Evolutionary conservation across 345 rosid species (phyloP).

Genomic region (Acer campestre): DNA sequence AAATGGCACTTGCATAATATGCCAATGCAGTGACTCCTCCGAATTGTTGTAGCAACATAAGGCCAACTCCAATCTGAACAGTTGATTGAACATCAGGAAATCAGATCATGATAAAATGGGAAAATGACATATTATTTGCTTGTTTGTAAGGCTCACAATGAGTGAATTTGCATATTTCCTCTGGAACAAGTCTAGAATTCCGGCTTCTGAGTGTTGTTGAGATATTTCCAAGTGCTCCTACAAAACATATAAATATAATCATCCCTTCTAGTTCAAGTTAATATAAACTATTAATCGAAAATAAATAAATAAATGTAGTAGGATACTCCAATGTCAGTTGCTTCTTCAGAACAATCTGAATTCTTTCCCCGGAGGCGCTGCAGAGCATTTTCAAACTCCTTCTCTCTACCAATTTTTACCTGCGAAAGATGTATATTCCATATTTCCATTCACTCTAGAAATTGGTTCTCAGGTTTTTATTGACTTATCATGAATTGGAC

Average conservation of each 20-base stretch:
- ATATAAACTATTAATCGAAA: background rate
- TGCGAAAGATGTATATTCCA: conserved; percentile 5
- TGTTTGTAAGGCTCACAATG: conserved; percentile 31
- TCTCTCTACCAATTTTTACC: conserved; percentile 49
- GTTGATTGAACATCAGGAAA: background rate
- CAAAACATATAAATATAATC: background rate
- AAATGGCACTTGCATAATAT: conserved; percentile 39
- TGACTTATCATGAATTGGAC: background rate
- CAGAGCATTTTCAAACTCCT: conserved; percentile 52
- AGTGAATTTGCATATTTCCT: conserved; percentile 41
- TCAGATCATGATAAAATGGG: background rate
- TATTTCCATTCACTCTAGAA: background rate
- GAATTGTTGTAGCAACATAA: conserved; percentile 46
- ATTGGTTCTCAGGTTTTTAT: background rate
- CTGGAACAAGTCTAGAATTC: conserved; percentile 41
- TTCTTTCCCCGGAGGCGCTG: conserved; percentile 50
- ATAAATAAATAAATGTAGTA: background rate
- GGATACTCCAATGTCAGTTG: conserved; percentile 51
- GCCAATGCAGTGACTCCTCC: conserved; percentile 36
- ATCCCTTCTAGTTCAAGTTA: background rate
- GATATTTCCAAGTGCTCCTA: conserved; percentile 36
- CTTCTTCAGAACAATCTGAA: conserved; percentile 54
- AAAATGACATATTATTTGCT: too few species aligned
- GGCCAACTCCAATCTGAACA: conserved; percentile 47
- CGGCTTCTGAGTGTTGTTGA: conserved; percentile 25